A percentile compares a stretch with the other conserved stretches of the same genome.
Evolutionary conservation across 2,329 filamentous ascomycete genomes (phyloP).

Genomic region (Polytolypa hystricis): DNA sequence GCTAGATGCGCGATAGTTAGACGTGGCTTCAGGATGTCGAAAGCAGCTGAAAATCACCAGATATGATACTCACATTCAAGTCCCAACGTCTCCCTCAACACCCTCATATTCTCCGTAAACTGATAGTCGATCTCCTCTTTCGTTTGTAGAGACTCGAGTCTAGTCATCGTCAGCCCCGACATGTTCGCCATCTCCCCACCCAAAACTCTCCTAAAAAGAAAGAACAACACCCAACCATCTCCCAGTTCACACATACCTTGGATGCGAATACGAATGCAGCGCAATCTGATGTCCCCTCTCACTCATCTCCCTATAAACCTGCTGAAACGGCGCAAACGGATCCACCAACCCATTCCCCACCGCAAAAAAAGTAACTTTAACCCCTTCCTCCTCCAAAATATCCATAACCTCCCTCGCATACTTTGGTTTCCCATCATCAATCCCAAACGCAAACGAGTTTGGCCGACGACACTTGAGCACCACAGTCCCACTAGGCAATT

Average conservation of each 20-base stretch:
- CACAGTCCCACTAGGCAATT: conserved; percentile 50
- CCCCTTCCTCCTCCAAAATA: conserved; percentile 49
- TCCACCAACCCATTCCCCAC: conserved; percentile 54
- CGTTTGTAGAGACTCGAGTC: conserved; percentile 26
- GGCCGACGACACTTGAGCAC: conserved; percentile 55
- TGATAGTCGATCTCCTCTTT: conserved; percentile 27
- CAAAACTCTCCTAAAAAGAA: too few species aligned
- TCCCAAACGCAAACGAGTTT: conserved; percentile 61
- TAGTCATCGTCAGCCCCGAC: conserved; percentile 11
- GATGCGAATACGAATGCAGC: conserved; percentile 58
- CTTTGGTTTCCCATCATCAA: conserved; percentile 55
- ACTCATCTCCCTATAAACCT: conserved; percentile 54
- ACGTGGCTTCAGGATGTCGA: conserved; percentile 20
- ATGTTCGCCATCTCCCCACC: too few species aligned
- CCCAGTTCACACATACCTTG: conserved; percentile 41
- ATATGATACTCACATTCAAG: conserved; percentile 22
- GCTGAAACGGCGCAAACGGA: conserved; percentile 47
- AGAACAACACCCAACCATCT: too few species aligned
- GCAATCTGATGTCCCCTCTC: conserved; percentile 56
- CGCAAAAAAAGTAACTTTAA: conserved; percentile 62
- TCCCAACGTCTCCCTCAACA: conserved; percentile 21
- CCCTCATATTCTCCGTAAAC: conserved; percentile 23
- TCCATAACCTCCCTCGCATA: conserved; percentile 50
- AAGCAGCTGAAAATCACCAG: background rate
- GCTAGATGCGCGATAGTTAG: conserved; percentile 19